Evolutionary conservation across 495 filamentous ascomycete genomes (phyloP), one percentile per base, ranked within the genome.

Genomic region (Neurospora pannonica): DNA sequence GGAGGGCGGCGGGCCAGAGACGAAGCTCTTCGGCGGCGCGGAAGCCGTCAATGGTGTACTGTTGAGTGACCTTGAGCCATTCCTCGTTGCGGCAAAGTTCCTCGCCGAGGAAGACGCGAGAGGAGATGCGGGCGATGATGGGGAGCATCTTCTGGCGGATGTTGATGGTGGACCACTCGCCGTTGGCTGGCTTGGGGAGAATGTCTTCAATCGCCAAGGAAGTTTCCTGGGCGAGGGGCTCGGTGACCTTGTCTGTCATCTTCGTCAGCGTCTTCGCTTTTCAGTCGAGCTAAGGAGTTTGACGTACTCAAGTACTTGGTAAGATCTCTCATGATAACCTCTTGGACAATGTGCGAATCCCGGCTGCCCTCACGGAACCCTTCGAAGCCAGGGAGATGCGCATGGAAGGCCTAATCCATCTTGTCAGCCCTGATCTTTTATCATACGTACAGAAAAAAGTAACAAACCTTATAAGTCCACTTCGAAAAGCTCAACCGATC

Each of bases 81-180:
- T 83, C 77, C 8, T 80, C 76, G 71, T 87, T 79, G 24, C 84
- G 82, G 71, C 84, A 83, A 5, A 88, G 74, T n/a, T 84, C 79
- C 4, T 83, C 77, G 28, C 88, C 88, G 4, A 88, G 75, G 71
- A 89, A 88, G 67, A 86, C 77, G 24, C 83, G 79, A 2, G 84
- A 82, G 0, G 85, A 84, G 19, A 87, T 77, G 28, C 83, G 84
- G 11, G 83, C 79, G 40, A 88, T 76, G 0, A 87, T 31, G 8
- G 78, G 73, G 10, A 83, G 77, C 9, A 83, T 7, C 19, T 60
- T 71, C 4, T 73, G 54, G 1, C 62, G 46, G 15, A 81, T 69
- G 1, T 39, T n/a, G 36, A 79, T 48, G 38, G 76, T 73, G 39
- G 73, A 75, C 82, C 82, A 83, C 38, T 81, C 78, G 80, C 62